Conservation (phyloP, 2,329 filamentous ascomycete species). For the Fusarium papillatum region DNA sequence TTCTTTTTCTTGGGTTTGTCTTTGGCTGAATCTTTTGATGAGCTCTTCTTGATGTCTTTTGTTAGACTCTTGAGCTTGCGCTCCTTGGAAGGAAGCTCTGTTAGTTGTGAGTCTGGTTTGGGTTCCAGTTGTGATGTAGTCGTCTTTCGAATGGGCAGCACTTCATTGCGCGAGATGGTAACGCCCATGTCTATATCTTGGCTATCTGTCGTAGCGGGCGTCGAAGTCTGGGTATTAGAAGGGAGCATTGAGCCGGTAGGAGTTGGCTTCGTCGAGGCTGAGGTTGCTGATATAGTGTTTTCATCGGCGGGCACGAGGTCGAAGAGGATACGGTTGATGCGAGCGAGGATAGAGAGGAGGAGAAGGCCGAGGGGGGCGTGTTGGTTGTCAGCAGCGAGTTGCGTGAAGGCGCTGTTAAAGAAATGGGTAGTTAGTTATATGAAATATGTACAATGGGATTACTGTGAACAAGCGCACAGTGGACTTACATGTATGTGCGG, state of each 20-base stretch:
- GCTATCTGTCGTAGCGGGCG: not conserved
- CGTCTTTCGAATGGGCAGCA: constrained; percentile 14
- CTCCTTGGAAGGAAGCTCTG: constrained; percentile 6
- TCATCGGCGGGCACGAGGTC: constrained; percentile 46
- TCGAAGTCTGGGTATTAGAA: not conserved
- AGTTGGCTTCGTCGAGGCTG: not conserved
- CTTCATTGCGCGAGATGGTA: constrained; percentile 44
- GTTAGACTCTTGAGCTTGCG: constrained; percentile 12
- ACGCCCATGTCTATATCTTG: constrained; percentile 44
- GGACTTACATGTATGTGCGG: constrained; percentile 52
- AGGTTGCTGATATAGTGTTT: not conserved
- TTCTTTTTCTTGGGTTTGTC: constrained; percentile 67
- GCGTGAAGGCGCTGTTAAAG: constrained; percentile 71
- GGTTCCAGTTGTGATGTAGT: not conserved
- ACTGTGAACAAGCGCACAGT: not conserved
- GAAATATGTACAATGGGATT: not conserved
- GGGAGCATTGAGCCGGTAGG: not conserved
- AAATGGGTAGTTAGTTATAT: constrained; percentile 10
- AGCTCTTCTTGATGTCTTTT: constrained; percentile 34
- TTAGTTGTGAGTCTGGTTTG: constrained; percentile 2
- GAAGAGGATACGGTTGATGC: constrained; percentile 62
- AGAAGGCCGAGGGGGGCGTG: constrained; percentile 80
- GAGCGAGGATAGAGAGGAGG: constrained; percentile 74
- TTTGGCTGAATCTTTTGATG: constrained; percentile 52
- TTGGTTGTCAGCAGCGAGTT: constrained; percentile 78